Base-by-base conservation (phyloP, 179 eudicot genomes). In the Beta lomatogona region DNA sequence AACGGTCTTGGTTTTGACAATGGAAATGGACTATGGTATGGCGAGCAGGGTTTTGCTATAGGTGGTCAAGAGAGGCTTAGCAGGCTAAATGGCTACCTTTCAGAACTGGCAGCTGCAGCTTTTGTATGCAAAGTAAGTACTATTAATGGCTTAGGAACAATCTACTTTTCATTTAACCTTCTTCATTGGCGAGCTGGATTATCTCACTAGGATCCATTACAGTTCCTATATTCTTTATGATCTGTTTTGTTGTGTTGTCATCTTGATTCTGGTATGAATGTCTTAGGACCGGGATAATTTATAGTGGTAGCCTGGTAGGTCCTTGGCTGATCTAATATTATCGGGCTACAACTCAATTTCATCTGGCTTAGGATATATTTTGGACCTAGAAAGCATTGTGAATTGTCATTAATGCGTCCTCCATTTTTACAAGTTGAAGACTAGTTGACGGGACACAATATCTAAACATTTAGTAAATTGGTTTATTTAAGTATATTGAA, bases 101-200 rank as follows among this genome's bases (percentile, higher is more conserved):
- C 99, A 22, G 99, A 96, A 82, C 86, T 96, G 89, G 99, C 99
- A 87, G 99, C 98, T 78, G 99, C 98, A 79, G 97, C 99, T 82
- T 96, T 90, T 90, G 99, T 94, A n/a, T 96, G 99, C 91, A 89
- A 95, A 87, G 99, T 95, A 89, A 92, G 98, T 86, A 58, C 65
- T 71, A 61, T 21, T 1, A 7, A 54, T 70, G 15, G 46, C 71
- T 22, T 19, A 4, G n/a, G 22, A 18, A 52, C 65, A 31, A 13
- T 21, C 73, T 71, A 41, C n/a, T 60, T 57, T 68, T 63, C 9
- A 19, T 36, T 77, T 78, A 22, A 36, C 22, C 54, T 63, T 31
- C 18, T 9, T 55, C 10, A 59, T 66, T 77, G n/a, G 55, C 73
- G 54, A 15, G n/a, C 48, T 19, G 48, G 15, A 44, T n/a, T 48